Conservation (phyloP, 768 basidiomycete species). For the Agaricus sinodeliciosus region DNA sequence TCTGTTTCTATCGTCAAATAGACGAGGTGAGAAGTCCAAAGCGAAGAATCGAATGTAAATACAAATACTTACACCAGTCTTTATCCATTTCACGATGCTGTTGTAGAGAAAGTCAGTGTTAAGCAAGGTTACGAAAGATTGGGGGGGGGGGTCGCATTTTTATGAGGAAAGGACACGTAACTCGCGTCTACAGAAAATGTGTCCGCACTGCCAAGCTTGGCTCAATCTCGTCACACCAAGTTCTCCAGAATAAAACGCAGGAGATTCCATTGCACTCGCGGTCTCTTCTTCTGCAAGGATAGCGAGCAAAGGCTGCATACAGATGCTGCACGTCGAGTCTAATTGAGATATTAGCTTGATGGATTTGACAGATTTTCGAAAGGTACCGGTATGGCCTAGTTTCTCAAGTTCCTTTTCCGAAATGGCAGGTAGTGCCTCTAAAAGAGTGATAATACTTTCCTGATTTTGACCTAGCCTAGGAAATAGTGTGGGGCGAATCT, state of each 20-base stretch:
- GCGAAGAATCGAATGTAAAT: conserved; percentile 6
- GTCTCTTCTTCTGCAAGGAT: conserved; percentile 71
- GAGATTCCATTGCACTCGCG: conserved; percentile 71
- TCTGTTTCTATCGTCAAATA: conserved; percentile 7
- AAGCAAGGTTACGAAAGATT: neutral
- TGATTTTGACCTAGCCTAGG: neutral
- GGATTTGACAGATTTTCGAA: neutral
- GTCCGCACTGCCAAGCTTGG: conserved; percentile 48
- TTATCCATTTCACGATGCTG: conserved; percentile 63
- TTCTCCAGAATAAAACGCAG: conserved; percentile 62
- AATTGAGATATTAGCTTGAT: neutral
- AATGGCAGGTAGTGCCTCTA: conserved; percentile 7
- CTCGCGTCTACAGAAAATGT: conserved; percentile 82
- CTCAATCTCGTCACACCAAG: conserved; percentile 63
- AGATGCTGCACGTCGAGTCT: conserved; percentile 76
- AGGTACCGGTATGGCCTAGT: conserved; percentile 40
- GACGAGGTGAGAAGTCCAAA: neutral
- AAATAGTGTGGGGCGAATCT: neutral
- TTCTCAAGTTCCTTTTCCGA: conserved; percentile 42
- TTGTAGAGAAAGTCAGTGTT: neutral
- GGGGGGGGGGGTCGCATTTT: neutral
- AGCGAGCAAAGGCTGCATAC: conserved; percentile 61
- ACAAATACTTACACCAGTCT: conserved; percentile 38
- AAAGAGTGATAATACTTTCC: conserved; percentile 16
- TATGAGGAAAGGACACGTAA: conserved; percentile 19